These are phyloP conservation scores for Pseudocercospora fijiensis DNA, from an alignment of 2,329 filamentous ascomycete species.

Conservation along the genomic window DNA sequence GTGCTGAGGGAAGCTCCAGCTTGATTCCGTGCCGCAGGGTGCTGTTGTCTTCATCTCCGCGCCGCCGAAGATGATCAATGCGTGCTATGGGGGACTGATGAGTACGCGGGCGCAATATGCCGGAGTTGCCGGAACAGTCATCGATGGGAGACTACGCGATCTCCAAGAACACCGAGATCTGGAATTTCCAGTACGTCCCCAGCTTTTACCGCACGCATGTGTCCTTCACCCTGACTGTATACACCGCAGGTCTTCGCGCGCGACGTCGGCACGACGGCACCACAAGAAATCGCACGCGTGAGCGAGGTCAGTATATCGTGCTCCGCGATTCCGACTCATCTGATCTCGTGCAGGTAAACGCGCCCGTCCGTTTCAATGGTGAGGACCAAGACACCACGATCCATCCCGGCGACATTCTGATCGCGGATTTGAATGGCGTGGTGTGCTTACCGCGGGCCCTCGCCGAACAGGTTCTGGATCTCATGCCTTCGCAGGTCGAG, in stretches of 20 bases:
- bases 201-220: neutral
- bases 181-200: constrained; percentile 43
- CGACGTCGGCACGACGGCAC: constrained; percentile 39
- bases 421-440: constrained; percentile 43
- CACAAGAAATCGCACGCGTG: constrained; percentile 34
- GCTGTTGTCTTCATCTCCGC: constrained; percentile 54
- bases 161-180: constrained; percentile 55
- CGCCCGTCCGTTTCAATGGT: constrained; percentile 35
- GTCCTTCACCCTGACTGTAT: neutral
- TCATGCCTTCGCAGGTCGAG: constrained; percentile 36
- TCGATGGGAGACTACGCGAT: constrained; percentile 56
- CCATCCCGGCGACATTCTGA: constrained; percentile 41
- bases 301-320: constrained; percentile 28
- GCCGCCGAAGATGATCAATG: constrained; percentile 49
- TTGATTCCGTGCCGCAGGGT: constrained; percentile 51
- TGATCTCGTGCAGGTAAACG: constrained; percentile 29
- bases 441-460: constrained; percentile 37
- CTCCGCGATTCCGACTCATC: neutral
- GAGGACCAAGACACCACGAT: constrained; percentile 36
- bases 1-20: constrained; percentile 37
- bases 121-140: constrained; percentile 51
- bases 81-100: constrained; percentile 58
- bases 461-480: constrained; percentile 31
- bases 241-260: constrained; percentile 36
- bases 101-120: constrained; percentile 48